Conservation (phyloP, 2,329 filamentous ascomycete genomes). For the Blastomyces percursus region DNA sequence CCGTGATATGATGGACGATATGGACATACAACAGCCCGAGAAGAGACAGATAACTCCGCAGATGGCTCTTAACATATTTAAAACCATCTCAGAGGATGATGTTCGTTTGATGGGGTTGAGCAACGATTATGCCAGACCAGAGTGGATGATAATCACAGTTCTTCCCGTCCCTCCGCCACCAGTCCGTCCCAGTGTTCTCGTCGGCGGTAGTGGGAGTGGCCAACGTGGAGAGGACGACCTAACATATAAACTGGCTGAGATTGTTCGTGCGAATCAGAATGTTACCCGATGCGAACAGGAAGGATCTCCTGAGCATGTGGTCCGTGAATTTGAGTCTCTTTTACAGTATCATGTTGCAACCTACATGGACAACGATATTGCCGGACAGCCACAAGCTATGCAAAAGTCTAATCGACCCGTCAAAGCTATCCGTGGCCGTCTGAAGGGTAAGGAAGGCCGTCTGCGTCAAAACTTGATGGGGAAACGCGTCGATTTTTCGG, state of each 20-base stretch:
- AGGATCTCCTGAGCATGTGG: conserved; percentile 82
- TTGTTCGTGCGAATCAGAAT: conserved; percentile 93
- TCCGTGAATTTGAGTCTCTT: conserved; percentile 79
- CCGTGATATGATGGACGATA: conserved; percentile 57
- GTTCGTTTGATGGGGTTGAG: conserved; percentile 82
- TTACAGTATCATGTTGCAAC: conserved; percentile 98
- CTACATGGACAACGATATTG: conserved; percentile 99
- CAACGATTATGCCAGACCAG: conserved; percentile 85
- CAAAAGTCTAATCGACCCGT: conserved; percentile 96
- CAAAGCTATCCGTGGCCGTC: conserved; percentile 88
- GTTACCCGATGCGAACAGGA: conserved; percentile 84
- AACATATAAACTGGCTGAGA: conserved; percentile 98
- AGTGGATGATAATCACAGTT: conserved; percentile 97
- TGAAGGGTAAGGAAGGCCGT: conserved; percentile 98
- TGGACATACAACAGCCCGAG: conserved; percentile 56
- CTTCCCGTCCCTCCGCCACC: conserved; percentile 91
- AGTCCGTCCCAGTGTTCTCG: conserved; percentile 91
- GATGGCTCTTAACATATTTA: conserved; percentile 75
- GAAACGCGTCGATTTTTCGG: conserved; percentile 98
- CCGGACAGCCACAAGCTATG: conserved; percentile 82
- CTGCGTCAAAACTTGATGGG: conserved; percentile 98
- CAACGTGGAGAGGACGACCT: conserved; percentile 96
- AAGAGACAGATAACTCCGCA: conserved; percentile 74
- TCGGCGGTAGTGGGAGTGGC: conserved; percentile 86
- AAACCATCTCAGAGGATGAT: conserved; percentile 70